These are phyloP conservation scores for Alternaria hordeiaustralica DNA, from an alignment of 2,329 filamentous ascomycete genomes.

Conservation along the genomic window DNA sequence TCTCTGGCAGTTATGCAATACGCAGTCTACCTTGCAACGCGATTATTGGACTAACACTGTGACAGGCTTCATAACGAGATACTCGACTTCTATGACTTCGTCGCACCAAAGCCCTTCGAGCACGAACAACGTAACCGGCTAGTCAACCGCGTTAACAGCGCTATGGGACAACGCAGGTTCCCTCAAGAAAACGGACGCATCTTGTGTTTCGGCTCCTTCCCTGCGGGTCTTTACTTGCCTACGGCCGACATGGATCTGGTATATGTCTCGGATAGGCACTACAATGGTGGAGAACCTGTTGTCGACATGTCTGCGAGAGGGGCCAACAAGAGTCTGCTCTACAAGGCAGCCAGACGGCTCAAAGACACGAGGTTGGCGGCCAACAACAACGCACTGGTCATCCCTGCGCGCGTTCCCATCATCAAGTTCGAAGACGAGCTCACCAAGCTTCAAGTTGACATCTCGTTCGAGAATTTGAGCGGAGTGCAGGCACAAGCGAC, in stretches of 20 bases:
- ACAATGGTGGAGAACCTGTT: conserved; percentile 56
- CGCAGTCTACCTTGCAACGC: not conserved
- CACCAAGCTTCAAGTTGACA: conserved; percentile 84
- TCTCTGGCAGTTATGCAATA: not conserved
- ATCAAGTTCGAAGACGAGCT: conserved; percentile 84
- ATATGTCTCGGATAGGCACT: conserved; percentile 70
- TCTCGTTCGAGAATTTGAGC: conserved; percentile 91
- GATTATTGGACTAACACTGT: not conserved
- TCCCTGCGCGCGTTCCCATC: conserved; percentile 85
- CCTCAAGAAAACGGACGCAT: conserved; percentile 61
- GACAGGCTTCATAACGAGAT: conserved; percentile 86
- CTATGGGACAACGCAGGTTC: conserved; percentile 54
- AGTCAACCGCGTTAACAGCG: conserved; percentile 69
- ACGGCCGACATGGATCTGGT: conserved; percentile 95
- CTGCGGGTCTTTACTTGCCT: conserved; percentile 76
- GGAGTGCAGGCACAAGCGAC: conserved; percentile 82
- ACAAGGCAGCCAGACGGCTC: conserved; percentile 68
- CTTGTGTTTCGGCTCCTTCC: conserved; percentile 89
- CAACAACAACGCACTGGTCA: conserved; percentile 66
- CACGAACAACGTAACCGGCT: conserved; percentile 75
- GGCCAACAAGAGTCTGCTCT: conserved; percentile 63
- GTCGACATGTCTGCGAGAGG: conserved; percentile 45
- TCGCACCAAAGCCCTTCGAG: conserved; percentile 79
- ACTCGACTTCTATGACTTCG: conserved; percentile 84
- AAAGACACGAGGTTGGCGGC: conserved; percentile 58